These are phyloP conservation scores for Neocatenulostroma microsporum DNA, from an alignment of 2,329 filamentous ascomycete genomes.

Conservation along the genomic window DNA sequence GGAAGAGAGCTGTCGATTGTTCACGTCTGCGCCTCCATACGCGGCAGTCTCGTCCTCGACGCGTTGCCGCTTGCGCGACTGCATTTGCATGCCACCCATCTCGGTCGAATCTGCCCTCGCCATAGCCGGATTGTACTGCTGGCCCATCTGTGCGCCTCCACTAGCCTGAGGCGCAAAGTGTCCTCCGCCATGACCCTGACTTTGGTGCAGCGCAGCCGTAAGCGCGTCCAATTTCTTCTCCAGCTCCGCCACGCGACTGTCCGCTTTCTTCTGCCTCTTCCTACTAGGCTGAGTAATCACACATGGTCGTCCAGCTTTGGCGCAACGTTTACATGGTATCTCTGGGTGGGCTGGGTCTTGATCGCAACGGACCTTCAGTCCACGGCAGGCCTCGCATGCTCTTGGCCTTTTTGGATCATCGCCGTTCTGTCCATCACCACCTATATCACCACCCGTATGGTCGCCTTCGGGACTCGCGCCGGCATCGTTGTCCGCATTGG, in stretches of 20 bases:
- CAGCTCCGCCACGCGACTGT: slow-evolving; percentile 78
- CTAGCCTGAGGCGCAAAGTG: slow-evolving; percentile 8
- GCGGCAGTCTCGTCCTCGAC: slow-evolving; percentile 13
- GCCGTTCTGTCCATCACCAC: slow-evolving; percentile 9
- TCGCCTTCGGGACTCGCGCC: background rate
- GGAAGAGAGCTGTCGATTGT: slow-evolving; percentile 1
- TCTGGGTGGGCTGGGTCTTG: slow-evolving; percentile 57
- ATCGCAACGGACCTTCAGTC: slow-evolving; percentile 67
- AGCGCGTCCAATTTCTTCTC: slow-evolving; percentile 89
- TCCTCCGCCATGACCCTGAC: slow-evolving; percentile 25
- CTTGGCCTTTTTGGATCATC: slow-evolving; percentile 40
- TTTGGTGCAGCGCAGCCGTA: slow-evolving; percentile 67
- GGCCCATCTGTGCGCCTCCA: slow-evolving; percentile 5
- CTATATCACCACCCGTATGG: slow-evolving; percentile 11
- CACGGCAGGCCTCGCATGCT: slow-evolving; percentile 42
- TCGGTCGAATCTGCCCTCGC: slow-evolving; percentile 1
- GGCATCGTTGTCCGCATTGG: background rate
- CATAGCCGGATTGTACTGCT: slow-evolving; percentile 4
- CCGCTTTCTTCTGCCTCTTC: slow-evolving; percentile 86
- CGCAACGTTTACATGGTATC: slow-evolving; percentile 57
- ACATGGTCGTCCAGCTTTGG: slow-evolving; percentile 70
- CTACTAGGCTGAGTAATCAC: slow-evolving; percentile 66
- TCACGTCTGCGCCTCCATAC: slow-evolving; percentile 6
- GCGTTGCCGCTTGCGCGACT: slow-evolving; percentile 19
- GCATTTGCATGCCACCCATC: slow-evolving; percentile 1